These are phyloP conservation scores for Pisolithus marmoratus DNA, from an alignment of 768 basidiomycete species.

Conservation along the genomic window DNA sequence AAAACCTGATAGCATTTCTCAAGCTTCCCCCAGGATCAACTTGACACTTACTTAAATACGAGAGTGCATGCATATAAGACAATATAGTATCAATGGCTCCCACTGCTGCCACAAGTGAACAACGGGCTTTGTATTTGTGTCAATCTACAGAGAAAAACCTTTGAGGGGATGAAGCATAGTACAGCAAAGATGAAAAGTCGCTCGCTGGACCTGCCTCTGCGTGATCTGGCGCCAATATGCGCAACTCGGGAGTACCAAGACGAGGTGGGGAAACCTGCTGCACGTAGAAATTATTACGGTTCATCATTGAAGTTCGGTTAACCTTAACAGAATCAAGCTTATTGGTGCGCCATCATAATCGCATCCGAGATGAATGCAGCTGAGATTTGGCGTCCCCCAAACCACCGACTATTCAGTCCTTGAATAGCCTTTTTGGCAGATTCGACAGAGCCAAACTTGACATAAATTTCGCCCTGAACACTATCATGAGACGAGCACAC, in stretches of 20 bases:
- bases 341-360: conserved; percentile 89
- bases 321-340: conserved; percentile 20
- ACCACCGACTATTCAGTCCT: conserved; percentile 95
- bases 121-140: conserved; percentile 13
- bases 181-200: conserved; percentile 26
- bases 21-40: conserved; percentile 1
- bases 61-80: background rate
- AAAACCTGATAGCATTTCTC: conserved; percentile 1
- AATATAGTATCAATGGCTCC: conserved; percentile 5
- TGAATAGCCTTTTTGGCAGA: conserved; percentile 79
- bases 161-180: conserved; percentile 28
- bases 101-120: conserved; percentile 16
- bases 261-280: conserved; percentile 18
- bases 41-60: conserved; percentile 1
- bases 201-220: conserved; percentile 36
- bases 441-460: conserved; percentile 81
- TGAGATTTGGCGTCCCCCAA: conserved; percentile 85
- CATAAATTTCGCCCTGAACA: conserved; percentile 89
- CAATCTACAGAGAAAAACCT: conserved; percentile 29
- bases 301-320: conserved; percentile 21
- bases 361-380: conserved; percentile 90
- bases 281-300: conserved; percentile 27
- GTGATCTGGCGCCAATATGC: conserved; percentile 25
- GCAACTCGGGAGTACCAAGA: conserved; percentile 27
- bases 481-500: conserved; percentile 8